These are phyloP conservation scores for Nidularia sp. DNA, from an alignment of 768 basidiomycete genomes.

Conservation along the genomic window DNA sequence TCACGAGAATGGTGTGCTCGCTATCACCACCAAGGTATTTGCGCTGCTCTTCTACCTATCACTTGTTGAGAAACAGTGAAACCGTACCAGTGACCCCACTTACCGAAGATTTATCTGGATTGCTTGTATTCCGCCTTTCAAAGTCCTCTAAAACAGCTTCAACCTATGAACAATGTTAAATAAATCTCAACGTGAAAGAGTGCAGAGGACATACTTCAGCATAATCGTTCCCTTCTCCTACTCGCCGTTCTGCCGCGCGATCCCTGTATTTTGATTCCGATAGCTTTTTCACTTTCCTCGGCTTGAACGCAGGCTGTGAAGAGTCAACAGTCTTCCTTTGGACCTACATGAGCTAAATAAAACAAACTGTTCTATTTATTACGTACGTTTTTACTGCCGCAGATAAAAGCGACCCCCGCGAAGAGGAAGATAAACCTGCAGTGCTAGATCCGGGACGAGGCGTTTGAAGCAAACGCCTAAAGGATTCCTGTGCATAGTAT, in stretches of 20 bases:
- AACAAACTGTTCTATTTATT: neutral
- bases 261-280: constrained; percentile 59
- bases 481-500: constrained; percentile 45
- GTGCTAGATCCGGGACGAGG: constrained; percentile 19
- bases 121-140: constrained; percentile 55
- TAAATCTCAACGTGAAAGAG: neutral
- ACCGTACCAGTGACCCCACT: constrained; percentile 12
- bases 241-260: constrained; percentile 69
- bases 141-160: constrained; percentile 83
- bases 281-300: constrained; percentile 69
- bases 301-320: constrained; percentile 71
- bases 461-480: constrained; percentile 44
- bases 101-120: constrained; percentile 57
- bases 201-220: constrained; percentile 45
- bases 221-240: constrained; percentile 67
- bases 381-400: constrained; percentile 26
- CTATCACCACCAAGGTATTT: constrained; percentile 82
- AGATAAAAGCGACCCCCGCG: constrained; percentile 26
- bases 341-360: constrained; percentile 9
- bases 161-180: constrained; percentile 38
- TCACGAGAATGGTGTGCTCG: constrained; percentile 82
- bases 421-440: constrained; percentile 9
- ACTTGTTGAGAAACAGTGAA: neutral
- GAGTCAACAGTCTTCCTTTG: constrained; percentile 44
- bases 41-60: constrained; percentile 69